Conservation (phyloP, 2,329 filamentous ascomycete genomes). For the Colletotrichum somersetense region DNA sequence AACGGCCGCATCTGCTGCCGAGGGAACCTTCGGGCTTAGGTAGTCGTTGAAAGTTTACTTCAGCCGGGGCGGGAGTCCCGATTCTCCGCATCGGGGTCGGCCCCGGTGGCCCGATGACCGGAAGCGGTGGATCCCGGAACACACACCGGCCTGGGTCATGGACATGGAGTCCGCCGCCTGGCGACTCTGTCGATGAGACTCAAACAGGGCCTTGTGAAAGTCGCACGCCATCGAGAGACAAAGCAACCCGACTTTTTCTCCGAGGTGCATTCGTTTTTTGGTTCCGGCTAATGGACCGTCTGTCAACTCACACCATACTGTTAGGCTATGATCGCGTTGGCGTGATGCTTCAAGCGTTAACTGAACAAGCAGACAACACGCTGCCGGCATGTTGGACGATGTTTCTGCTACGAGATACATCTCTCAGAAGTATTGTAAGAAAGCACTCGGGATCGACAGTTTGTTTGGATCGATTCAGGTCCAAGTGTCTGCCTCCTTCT, state of each 20-base stretch:
- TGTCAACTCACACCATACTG: not conserved
- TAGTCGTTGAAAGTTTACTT: not conserved
- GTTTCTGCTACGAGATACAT: not conserved
- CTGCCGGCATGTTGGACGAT: not conserved
- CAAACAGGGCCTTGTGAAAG: not conserved
- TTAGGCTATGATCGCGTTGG: not conserved
- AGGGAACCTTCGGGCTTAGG: not conserved
- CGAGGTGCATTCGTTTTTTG: no score
- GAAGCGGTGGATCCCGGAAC: conserved; percentile 4
- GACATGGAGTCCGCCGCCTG: not conserved
- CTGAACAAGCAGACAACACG: not conserved
- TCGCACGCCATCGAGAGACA: no score
- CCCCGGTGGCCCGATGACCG: not conserved
- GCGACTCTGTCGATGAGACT: not conserved
- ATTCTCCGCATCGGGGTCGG: not conserved
- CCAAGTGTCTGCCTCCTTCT: conserved; percentile 3
- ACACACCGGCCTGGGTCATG: not conserved
- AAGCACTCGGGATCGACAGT: no score
- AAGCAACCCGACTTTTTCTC: not conserved
- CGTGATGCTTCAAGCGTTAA: not conserved
- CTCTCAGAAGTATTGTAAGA: not conserved
- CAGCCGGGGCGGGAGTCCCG: not conserved
- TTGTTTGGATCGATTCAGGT: conserved; percentile 16
- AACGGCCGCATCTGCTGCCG: not conserved
- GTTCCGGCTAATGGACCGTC: not conserved